These are phyloP conservation scores for Cyberlindnera suaveolens DNA, from an alignment of 805 yeast genomes.

Conservation along the genomic window DNA sequence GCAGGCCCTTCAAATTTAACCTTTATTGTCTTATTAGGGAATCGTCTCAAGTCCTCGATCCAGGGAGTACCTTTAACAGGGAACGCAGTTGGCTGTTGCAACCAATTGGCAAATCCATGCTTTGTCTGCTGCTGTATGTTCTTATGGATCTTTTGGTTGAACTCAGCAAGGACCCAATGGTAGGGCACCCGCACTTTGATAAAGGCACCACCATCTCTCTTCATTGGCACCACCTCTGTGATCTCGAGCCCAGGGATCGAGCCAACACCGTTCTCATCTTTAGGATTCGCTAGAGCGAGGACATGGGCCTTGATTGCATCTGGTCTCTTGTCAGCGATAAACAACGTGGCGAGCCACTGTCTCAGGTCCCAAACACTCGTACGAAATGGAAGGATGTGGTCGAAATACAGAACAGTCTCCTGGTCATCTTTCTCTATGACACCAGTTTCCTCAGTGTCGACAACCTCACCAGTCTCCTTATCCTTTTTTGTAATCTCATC, in stretches of 20 bases:
- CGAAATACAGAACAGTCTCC: conserved; percentile 51
- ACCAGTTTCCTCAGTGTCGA: conserved; percentile 50
- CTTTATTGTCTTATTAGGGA: conserved; percentile 57
- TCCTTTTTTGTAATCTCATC: conserved; percentile 37
- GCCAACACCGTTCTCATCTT: conserved; percentile 15
- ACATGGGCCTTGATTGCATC: conserved; percentile 36
- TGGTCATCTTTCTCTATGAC: conserved; percentile 43
- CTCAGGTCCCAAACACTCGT: conserved; percentile 40
- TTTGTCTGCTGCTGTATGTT: conserved; percentile 38
- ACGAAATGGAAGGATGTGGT: conserved; percentile 43
- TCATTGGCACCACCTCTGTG: conserved; percentile 59
- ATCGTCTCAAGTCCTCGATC: conserved; percentile 87
- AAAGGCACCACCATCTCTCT: conserved; percentile 91
- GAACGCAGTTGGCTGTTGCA: conserved; percentile 49
- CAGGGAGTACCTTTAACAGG: conserved; percentile 91
- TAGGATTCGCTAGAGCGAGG: conserved; percentile 33
- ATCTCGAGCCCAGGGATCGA: conserved; percentile 41
- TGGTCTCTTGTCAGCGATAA: conserved; percentile 29
- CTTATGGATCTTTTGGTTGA: conserved; percentile 44
- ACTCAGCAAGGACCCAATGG: conserved; percentile 40
- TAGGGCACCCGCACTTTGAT: conserved; percentile 66
- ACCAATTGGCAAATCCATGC: conserved; percentile 31
- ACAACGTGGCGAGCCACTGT: conserved; percentile 35
- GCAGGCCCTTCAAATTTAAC: conserved; percentile 73
- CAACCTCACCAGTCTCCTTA: conserved; percentile 49